phyloP scores from a whole-genome alignment of 257 asterid genomes.

The Cinchona pubescens region DNA sequence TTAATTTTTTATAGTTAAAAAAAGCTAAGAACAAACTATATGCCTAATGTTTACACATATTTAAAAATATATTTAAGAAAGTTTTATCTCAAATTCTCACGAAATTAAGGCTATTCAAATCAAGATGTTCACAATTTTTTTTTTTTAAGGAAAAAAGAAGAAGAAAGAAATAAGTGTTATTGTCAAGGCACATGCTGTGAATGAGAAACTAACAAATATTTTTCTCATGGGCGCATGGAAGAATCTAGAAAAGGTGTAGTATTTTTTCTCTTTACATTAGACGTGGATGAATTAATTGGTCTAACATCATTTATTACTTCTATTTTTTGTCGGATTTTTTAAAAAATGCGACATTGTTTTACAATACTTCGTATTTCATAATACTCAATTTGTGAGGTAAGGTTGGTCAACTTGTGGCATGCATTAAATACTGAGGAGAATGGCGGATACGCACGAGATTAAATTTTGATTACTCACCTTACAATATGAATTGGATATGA shows the following conservation, averaged over 20 bases:
- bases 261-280: not conserved
- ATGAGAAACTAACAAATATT: not conserved
- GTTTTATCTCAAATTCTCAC: no score
- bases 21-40: no score
- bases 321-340: not conserved
- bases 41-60: no score
- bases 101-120: no score
- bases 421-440: not conserved
- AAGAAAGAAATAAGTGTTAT: not conserved
- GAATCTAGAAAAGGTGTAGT: not conserved
- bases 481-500: no score
- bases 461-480: no score
- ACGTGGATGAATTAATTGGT: slow-evolving; percentile 6
- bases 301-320: not conserved
- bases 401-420: not conserved
- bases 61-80: no score
- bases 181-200: not conserved
- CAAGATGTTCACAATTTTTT: no score
- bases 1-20: no score
- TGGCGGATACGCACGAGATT: not conserved
- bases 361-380: not conserved
- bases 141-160: no score
- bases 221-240: not conserved
- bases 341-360: not conserved
- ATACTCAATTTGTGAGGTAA: not conserved